A percentile compares a stretch with the other conserved stretches of the same genome.
Evolutionary conservation across 139 green algal species (phyloP).

Genomic region (Diplosphaera chodatii): DNA sequence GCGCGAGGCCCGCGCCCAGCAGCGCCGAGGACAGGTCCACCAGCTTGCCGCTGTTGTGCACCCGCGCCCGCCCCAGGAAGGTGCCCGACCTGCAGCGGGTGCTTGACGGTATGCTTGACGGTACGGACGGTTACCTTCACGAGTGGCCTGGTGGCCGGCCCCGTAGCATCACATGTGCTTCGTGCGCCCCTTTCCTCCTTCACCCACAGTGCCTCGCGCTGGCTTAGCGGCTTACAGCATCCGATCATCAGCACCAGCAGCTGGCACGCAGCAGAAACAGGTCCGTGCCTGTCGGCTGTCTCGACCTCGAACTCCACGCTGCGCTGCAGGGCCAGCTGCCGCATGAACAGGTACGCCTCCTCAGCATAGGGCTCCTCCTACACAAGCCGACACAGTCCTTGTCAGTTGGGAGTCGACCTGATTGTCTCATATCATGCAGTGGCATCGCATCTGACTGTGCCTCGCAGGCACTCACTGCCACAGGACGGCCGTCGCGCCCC

Average conservation of each 20-base stretch:
- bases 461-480: constrained; percentile 4
- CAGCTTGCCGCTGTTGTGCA: constrained; percentile 12
- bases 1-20: constrained; percentile 68
- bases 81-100: constrained; percentile 83
- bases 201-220: too few relatives aligned
- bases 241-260: too few relatives aligned
- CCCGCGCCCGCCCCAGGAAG: constrained; percentile 76
- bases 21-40: constrained; percentile 66
- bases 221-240: too few relatives aligned
- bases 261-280: too few relatives aligned
- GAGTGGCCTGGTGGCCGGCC: too few relatives aligned
- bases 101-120: too few relatives aligned
- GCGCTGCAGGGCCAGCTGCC: constrained; percentile 56
- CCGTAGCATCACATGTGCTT: too few relatives aligned
- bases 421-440: too few relatives aligned
- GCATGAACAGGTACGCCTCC: constrained; percentile 78
- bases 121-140: too few relatives aligned
- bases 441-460: too few relatives aligned
- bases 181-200: too few relatives aligned
- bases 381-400: background rate
- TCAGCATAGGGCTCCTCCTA: constrained; percentile 75
- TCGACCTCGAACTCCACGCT: constrained; percentile 67
- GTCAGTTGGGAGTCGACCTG: too few relatives aligned
- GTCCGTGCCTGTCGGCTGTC: constrained; percentile 2
- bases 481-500: constrained; percentile 27